Base-by-base conservation (phyloP, 805 yeast species). In the Kluyveromyces nonfermentans region DNA sequence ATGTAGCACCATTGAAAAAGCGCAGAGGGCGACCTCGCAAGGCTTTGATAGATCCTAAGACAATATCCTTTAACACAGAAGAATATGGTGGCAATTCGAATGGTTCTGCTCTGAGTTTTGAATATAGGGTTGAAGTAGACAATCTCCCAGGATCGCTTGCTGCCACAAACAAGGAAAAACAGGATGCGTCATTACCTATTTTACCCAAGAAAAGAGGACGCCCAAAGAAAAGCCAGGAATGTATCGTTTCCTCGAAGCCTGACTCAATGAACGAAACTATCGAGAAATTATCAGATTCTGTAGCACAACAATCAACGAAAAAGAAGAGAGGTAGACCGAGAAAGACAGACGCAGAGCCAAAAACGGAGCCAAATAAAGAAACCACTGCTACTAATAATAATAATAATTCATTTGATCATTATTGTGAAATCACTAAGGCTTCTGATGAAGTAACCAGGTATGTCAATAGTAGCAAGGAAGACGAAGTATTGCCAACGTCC, bases 21-120 rank as follows among this genome's bases (percentile, higher is more conserved):
- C 41, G 37, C 8, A 37, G 45, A 34, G 46, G 46, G 12, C 35
- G 49, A 35, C 49, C 46, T 18, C 32, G 41, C 30, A 42, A 42
- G 33, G 18, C 37, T 7, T 14, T 22, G 33, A 38, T 43, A 10
- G 22, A 38, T 14, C 34, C 41, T 14, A 21, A 30, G 10, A 20
- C 15, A 8, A 14, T 36, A 20, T 20, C 39, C 4, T 36, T 20
- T 16, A 19, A 18, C 5, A 9, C 16, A 4, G 39, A 21, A 16
- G 20, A 15, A 4, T 10, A 25, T 25, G 30, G 12, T 25, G 7
- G 9, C 4, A 25, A 25, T 14, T 25, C 30, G 14, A 3, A 25
- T 25, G 12, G 12, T 10, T 2, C 30, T 3, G 7, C 7, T 25
- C 7, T 25, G 30, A 6, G 7, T 25, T 25, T 25, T 10, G 30